phyloP scores from a whole-genome alignment of 2,329 filamentous ascomycete genomes.

The Furcasterigmium furcatum region DNA sequence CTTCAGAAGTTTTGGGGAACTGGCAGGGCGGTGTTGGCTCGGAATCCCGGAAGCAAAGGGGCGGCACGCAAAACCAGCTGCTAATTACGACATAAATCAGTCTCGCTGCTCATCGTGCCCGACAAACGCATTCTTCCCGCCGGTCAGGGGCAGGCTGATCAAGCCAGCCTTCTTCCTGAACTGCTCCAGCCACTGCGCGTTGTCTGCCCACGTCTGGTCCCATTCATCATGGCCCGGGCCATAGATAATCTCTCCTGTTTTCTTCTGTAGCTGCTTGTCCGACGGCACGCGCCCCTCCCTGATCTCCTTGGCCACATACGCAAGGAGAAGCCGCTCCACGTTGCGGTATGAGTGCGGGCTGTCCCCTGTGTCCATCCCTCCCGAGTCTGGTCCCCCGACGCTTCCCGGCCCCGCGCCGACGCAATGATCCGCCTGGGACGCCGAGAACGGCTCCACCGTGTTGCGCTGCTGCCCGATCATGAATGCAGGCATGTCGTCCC shows the following conservation, averaged over 20 bases:
- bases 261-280: conserved; percentile 21
- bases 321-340: conserved; percentile 12
- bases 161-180: conserved; percentile 12
- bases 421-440: conserved; percentile 10
- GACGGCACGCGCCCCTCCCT: conserved; percentile 13
- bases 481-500: conserved; percentile 20
- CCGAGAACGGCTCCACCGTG: conserved; percentile 20
- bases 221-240: conserved; percentile 19
- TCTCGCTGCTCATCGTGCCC: not conserved
- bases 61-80: too few species aligned
- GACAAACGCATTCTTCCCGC: not conserved
- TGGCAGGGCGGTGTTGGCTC: too few species aligned
- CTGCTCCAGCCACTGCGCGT: conserved; percentile 19
- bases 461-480: conserved; percentile 17
- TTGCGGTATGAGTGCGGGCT: conserved; percentile 9
- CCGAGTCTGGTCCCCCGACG: not conserved
- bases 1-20: too few species aligned
- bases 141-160: not conserved
- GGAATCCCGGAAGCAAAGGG: too few species aligned
- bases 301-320: conserved; percentile 18
- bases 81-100: too few species aligned
- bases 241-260: conserved; percentile 20
- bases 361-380: too few species aligned
- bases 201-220: conserved; percentile 24
- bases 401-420: not conserved